Percentiles rank a stretch among this genome's conserved stretches.
These are phyloP conservation scores for Taphrina populina DNA, from an alignment of 1,139 yeast species.

Conservation along the genomic window DNA sequence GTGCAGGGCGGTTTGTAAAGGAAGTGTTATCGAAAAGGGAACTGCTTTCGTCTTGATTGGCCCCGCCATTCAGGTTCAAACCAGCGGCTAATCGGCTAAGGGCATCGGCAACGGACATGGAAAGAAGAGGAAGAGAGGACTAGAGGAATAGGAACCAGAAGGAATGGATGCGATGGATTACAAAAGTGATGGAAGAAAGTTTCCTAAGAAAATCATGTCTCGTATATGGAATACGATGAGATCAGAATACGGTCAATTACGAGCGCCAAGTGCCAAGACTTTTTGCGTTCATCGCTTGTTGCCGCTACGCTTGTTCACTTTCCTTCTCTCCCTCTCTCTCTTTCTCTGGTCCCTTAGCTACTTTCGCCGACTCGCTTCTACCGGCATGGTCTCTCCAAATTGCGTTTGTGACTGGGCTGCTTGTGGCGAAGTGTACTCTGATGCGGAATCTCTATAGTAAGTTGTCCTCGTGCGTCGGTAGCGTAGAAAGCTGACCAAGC, in stretches of 20 bases:
- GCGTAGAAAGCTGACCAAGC: neutral
- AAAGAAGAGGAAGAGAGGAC: neutral
- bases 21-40: conserved; percentile 13
- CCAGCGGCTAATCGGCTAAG: conserved; percentile 22
- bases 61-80: conserved; percentile 11
- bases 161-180: neutral
- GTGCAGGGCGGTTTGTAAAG: conserved; percentile 1
- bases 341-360: neutral
- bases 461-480: neutral
- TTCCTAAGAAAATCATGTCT: neutral
- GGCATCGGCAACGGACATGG: conserved; percentile 33
- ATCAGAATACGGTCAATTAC: too few species aligned
- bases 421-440: conserved; percentile 9
- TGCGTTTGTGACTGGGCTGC: conserved; percentile 18
- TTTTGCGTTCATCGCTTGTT: neutral
- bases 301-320: conserved; percentile 2
- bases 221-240: too few species aligned
- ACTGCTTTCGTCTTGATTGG: conserved; percentile 7
- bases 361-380: neutral
- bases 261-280: conserved; percentile 19
- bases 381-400: neutral
- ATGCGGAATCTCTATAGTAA: conserved; percentile 19
- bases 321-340: neutral
- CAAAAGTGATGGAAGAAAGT: neutral
- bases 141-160: neutral